Base-by-base conservation (phyloP, 2,329 filamentous ascomycete genomes). In the Bipolaris zeicola region DNA sequence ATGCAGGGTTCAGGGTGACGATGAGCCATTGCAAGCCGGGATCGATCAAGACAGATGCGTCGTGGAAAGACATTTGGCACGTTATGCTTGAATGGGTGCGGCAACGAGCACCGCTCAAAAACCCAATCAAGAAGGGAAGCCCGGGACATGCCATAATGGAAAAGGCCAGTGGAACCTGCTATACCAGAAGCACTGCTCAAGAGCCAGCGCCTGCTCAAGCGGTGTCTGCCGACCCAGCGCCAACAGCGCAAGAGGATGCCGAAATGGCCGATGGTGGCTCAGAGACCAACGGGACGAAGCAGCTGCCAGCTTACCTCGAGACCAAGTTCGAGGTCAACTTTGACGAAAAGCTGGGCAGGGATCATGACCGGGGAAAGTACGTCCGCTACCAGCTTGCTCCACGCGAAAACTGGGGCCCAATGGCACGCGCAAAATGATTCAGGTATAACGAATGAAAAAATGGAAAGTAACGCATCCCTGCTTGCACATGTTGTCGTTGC, bases 371-470 rank as follows among this genome's bases (percentile, higher is more conserved):
- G 50, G 88, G 85, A 72, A 89, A 88, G 62, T 82, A 96, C 43
- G 87, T 96, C 51, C 83, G 94, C 61, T 99, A 97, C 76, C 95
- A 96, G 79, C 79, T 88, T 58, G 98, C 98, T 72, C 95, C 95
- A 43, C 82, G 89, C 57, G 88, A 92, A 70, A 95, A 98, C 74
- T 99, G 95, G 95, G 95, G 95, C 0, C 95, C 95, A 1, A 87
- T 96, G 86, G 73, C 75, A 33, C 76, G 79, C 55, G 81, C 81
- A 16, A 82, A 81, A 69, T 76, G 65, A 64, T 48, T 42, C 45
- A 18, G 37, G 24, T 48, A 14, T 47, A 42, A 41, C 31, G 26
- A 52, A 47, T 56, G 39, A 37, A 18, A 45, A 24, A 38, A 31
- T 26, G 45, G 28, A 20, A 45, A 37, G 31, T 28, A 41, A 14